These are phyloP conservation scores for Nitzschia sp. DNA, from an alignment of 108 stramenopile species.

Conservation along the genomic window DNA sequence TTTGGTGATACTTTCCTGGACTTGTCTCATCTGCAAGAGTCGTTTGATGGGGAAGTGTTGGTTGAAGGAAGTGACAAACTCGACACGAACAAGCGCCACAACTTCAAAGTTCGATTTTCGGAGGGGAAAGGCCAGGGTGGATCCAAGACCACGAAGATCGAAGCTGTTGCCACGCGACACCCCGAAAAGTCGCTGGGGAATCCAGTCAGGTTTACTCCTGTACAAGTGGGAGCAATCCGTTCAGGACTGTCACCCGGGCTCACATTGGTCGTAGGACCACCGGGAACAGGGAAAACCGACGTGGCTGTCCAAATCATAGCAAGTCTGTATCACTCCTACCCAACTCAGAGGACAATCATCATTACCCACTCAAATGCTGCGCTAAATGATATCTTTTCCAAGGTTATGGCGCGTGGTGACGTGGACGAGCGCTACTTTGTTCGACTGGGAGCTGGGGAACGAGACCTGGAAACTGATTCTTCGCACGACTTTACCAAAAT, in stretches of 20 bases:
- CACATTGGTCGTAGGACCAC: constrained; percentile 95
- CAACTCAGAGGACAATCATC: constrained; percentile 91
- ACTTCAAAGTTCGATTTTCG: constrained; percentile 65
- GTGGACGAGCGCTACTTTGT: constrained; percentile 90
- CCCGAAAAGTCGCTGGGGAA: constrained; percentile 62
- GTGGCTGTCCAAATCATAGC: constrained; percentile 96
- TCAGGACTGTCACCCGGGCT: constrained; percentile 93
- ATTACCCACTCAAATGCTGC: constrained; percentile 99
- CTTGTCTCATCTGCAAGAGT: constrained; percentile 64
- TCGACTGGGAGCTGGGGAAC: constrained; percentile 92
- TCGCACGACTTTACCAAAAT: constrained; percentile 88
- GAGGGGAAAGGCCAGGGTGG: background rate
- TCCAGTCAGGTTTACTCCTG: constrained; percentile 91
- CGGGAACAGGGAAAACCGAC: constrained; percentile 95
- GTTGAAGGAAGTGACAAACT: constrained; percentile 15
- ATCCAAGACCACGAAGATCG: constrained; percentile 28
- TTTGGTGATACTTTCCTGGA: constrained; percentile 91
- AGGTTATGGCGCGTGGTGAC: constrained; percentile 91
- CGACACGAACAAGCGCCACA: constrained; percentile 26
- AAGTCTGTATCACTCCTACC: constrained; percentile 93
- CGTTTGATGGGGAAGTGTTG: constrained; percentile 60
- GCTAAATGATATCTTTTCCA: constrained; percentile 97
- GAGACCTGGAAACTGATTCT: constrained; percentile 77
- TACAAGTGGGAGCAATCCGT: constrained; percentile 94
- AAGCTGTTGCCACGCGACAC: constrained; percentile 55